Evolutionary conservation across 352 stramenopile species (phyloP).

Genomic region (Phytophthora ramorum): DNA sequence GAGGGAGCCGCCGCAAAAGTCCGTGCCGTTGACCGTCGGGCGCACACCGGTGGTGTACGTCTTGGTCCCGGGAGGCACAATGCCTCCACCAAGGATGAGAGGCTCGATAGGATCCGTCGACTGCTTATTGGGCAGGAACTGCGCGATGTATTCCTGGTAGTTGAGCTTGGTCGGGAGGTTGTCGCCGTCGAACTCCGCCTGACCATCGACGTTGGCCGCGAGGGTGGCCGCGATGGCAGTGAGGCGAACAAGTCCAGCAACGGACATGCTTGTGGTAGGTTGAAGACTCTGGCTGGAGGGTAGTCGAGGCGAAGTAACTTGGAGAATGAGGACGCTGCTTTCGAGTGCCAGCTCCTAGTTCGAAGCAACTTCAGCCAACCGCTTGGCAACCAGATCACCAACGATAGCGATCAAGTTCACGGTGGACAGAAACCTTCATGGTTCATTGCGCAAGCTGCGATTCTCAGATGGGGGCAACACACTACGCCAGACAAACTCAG

Average conservation of each 20-base stretch:
- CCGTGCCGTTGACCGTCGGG: constrained; percentile 33
- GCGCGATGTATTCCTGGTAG: constrained; percentile 40
- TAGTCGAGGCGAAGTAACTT: constrained; percentile 13
- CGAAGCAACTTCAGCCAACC: background rate
- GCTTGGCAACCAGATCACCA: background rate
- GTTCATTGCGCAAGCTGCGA: background rate
- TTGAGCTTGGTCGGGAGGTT: constrained; percentile 32
- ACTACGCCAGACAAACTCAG: constrained; percentile 1
- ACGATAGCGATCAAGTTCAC: background rate
- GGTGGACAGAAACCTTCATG: constrained; percentile 11
- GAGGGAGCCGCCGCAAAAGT: constrained; percentile 68
- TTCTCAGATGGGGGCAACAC: constrained; percentile 20
- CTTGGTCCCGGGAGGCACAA: constrained; percentile 51
- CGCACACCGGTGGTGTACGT: constrained; percentile 61
- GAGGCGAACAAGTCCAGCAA: constrained; percentile 21
- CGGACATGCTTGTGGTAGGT: constrained; percentile 13
- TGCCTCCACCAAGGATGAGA: constrained; percentile 48
- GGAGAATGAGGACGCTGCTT: constrained; percentile 21
- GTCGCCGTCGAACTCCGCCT: constrained; percentile 16
- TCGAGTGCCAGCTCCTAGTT: background rate
- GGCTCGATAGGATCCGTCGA: constrained; percentile 26
- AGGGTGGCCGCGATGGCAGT: constrained; percentile 32
- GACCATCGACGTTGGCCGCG: constrained; percentile 19
- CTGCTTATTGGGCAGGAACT: constrained; percentile 19
- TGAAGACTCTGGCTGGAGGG: background rate